Evolutionary conservation across 106 monocot genomes (phyloP).

Genomic region (Triglochin maritima): DNA sequence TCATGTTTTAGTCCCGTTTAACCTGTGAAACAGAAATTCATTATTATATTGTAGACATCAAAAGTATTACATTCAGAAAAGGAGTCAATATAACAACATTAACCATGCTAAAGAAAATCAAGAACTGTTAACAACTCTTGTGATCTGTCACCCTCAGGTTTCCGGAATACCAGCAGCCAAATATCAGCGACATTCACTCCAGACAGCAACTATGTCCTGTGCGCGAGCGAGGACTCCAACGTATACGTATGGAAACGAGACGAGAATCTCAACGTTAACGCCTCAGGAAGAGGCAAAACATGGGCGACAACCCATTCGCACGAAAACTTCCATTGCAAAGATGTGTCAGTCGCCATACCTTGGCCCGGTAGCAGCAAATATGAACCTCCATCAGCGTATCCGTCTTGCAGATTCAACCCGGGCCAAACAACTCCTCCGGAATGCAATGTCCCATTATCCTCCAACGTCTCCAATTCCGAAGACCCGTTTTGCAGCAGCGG

Average conservation of each 20-base stretch:
- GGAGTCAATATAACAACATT: no score
- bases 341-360: slow-evolving; percentile 77
- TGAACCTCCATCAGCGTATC: slow-evolving; percentile 5
- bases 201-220: slow-evolving; percentile 64
- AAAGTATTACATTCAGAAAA: no score
- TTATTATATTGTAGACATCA: no score
- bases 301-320: slow-evolving; percentile 56
- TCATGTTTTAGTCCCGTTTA: no score
- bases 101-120: no score
- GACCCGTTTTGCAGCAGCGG: slow-evolving; percentile 25
- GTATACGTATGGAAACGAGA: slow-evolving; percentile 88
- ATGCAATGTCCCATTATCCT: slow-evolving; percentile 6
- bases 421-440: background rate
- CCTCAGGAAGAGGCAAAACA: slow-evolving; percentile 25
- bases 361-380: slow-evolving; percentile 50
- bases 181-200: slow-evolving; percentile 72
- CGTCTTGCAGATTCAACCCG: slow-evolving; percentile 4
- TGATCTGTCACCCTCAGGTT: slow-evolving; percentile 29
- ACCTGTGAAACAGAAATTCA: no score
- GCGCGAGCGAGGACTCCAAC: slow-evolving; percentile 91
- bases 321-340: slow-evolving; percentile 80
- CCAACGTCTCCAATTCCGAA: slow-evolving; percentile 7
- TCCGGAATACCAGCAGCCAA: slow-evolving; percentile 88
- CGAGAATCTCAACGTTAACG: background rate
- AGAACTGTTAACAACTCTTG: no score